Evolutionary conservation across 2,329 filamentous ascomycete species (phyloP).

Genomic region (Paraconiothyrium brasiliense): DNA sequence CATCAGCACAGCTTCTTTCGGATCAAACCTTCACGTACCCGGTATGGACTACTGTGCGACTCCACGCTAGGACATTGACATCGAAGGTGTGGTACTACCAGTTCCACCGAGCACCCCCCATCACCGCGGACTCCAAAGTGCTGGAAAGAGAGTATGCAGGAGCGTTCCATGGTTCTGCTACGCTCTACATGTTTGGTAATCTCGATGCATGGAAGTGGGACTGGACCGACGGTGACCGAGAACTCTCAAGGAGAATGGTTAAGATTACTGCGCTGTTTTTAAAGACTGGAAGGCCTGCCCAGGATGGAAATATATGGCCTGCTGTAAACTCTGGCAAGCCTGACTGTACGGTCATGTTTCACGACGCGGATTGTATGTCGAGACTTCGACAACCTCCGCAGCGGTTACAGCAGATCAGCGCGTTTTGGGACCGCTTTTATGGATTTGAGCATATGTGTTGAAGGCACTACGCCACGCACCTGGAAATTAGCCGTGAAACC

Average conservation of each 20-base stretch:
- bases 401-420: background rate
- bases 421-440: slow-evolving; percentile 1
- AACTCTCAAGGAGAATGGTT: background rate
- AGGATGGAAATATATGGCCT: background rate
- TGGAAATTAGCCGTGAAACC: too few species aligned
- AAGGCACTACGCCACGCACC: background rate
- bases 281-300: background rate
- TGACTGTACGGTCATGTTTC: background rate
- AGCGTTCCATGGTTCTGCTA: background rate
- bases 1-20: slow-evolving; percentile 4
- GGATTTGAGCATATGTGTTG: background rate
- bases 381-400: background rate
- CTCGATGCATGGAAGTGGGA: background rate
- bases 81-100: background rate
- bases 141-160: background rate
- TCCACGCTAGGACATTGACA: background rate
- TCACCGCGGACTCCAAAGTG: background rate
- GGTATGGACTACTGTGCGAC: slow-evolving; percentile 2
- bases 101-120: slow-evolving; percentile 1
- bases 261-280: background rate
- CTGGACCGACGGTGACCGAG: slow-evolving; percentile 1
- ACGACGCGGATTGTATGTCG: background rate
- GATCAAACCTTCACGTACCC: slow-evolving; percentile 5
- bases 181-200: slow-evolving; percentile 2
- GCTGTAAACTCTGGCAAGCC: background rate